Base-by-base conservation (phyloP, 139 green algal species). In the Spirogloea muscicola region DNA sequence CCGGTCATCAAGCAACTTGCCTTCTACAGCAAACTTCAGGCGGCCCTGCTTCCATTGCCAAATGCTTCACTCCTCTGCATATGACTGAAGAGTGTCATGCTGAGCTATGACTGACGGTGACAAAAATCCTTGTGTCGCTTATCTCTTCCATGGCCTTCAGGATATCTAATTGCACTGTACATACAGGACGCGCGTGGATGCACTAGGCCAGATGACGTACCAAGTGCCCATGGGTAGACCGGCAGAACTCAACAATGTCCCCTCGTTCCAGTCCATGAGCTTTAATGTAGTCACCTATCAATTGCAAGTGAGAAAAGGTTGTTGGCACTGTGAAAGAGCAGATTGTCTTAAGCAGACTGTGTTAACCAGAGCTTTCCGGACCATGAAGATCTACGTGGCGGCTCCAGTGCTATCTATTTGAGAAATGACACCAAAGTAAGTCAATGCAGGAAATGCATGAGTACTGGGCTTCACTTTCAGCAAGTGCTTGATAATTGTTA, bases 201-300 rank as follows among this genome's bases (percentile, higher is more conserved):
- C n/a, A n/a, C n/a, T n/a, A n/a, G n/a, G n/a, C n/a, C n/a, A n/a
- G n/a, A n/a, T n/a, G n/a, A n/a, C n/a, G n/a, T n/a, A 77, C 69
- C 29, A 77, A 57, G 31, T 77, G 69, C 10, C 69, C 69, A 1
- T 69, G 16, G 1, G 39, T 37, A 39, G 69, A 77, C 21, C 52
- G 51, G 2, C 37, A 68, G 27, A 77, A 77, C 2, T 34, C 7
- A n/a, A 77, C n/a, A 18, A 25, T 44, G 55, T 77, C 69, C 21
- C 69, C 69, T n/a, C 29, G 55, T 33, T n/a, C 38, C 4, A 77
- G 52, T 2, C n/a, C 36, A 57, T 77, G 58, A 3, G 33, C 33
- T 16, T 37, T 43, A 31, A 77, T 57, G 39, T 62, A 77, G 48
- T 67, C 51, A 1, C 69, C 69, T 76, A 49, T n/a, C n/a, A n/a